Conservation (phyloP, 75 land plant genomes). For the Chamaecyparis obtusa region DNA sequence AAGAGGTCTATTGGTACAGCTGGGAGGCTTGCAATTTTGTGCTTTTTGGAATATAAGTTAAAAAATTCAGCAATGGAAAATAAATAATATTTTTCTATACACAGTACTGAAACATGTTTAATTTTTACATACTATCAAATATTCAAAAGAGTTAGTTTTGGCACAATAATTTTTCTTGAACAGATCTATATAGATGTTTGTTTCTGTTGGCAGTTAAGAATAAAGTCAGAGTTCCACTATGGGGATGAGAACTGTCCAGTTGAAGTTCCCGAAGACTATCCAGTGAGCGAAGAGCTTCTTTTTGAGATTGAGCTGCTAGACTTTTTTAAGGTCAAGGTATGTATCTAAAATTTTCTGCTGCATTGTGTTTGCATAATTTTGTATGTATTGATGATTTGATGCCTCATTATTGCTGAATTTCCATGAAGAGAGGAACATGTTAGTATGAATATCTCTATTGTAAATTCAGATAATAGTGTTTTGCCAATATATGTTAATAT, state of each 20-base stretch:
- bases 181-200: neutral
- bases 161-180: neutral
- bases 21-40: neutral
- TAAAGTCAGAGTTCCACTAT: slow-evolving; percentile 88
- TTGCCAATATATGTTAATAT: no score
- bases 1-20: no score
- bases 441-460: no score
- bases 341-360: neutral
- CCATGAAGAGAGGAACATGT: neutral
- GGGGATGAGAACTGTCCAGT: slow-evolving; percentile 88
- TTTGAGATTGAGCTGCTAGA: slow-evolving; percentile 95
- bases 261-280: slow-evolving; percentile 56
- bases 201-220: slow-evolving; percentile 67
- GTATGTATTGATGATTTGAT: neutral
- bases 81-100: neutral
- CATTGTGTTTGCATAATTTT: neutral
- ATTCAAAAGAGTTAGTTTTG: neutral
- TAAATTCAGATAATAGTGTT: no score
- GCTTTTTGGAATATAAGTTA: neutral
- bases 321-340: slow-evolving; percentile 78
- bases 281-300: slow-evolving; percentile 80
- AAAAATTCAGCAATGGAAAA: neutral
- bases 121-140: neutral
- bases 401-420: neutral
- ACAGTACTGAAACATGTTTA: neutral